Evolutionary conservation across 2,329 filamentous ascomycete genomes (phyloP), one percentile per base, ranked within the genome.

Genomic region (Albophoma yamanashiensis): DNA sequence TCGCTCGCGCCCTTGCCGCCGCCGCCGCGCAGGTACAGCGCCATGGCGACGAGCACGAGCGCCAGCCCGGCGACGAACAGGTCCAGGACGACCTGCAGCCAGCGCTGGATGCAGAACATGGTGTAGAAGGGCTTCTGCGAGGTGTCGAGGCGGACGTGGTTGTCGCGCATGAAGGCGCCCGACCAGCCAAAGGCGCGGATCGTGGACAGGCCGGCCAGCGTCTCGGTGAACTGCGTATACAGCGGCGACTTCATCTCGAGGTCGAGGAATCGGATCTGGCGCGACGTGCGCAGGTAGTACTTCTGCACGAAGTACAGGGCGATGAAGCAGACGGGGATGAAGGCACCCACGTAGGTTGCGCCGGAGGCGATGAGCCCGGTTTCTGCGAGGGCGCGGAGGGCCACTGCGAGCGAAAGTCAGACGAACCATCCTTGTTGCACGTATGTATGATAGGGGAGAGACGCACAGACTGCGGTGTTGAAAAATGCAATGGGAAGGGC

Each of bases 181-280:
- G 75, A 69, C 79, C 79, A 82, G 1, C 73, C 73, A 59, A 81
- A 82, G 0, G 81, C 76, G 11, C 80, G 77, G 47, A 84, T 76
- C 0, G 77, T 82, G 0, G 72, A 64, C 0, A 83, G 62, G 0
- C 80, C 81, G 5, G 72, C 69, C 0, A 81, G 65, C 0, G 76
- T 77, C 62, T 83, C 81, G 4, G 74, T 71, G 62, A 82, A 82
- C 50, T 82, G 77, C 0, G 78, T 77, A 64, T 78, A 81, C 0
- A 83, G 70, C 0, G 79, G 78, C 0, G 75, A 74, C 60, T 79
- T 78, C 31, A 75, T 71, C 65, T 83, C 81, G 0, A 83, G 68
- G 57, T 83, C 81, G 2, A 83, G 69, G 8, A 79, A 73, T 15
- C 81, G 73, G 34, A 83, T 66, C 64, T 82, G 80, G 0, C 79